Evolutionary conservation across 306 rosid species (phyloP).

Genomic region (Nissolia schottii): DNA sequence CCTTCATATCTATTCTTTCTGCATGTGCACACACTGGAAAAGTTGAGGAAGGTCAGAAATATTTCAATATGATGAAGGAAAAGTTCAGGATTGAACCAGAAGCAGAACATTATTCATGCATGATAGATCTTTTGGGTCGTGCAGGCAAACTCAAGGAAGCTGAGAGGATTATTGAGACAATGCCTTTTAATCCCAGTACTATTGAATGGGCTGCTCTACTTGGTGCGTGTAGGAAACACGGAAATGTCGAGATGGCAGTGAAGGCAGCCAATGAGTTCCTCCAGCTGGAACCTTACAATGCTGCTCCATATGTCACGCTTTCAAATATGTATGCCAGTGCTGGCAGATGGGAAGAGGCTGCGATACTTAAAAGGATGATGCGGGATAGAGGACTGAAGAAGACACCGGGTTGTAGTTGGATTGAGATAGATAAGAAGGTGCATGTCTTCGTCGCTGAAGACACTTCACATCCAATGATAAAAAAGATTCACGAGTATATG

Average conservation of each 20-base stretch:
- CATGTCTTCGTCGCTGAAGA: conserved; percentile 76
- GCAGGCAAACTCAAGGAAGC: conserved; percentile 68
- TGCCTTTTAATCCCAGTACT: conserved; percentile 67
- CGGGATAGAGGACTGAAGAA: conserved; percentile 72
- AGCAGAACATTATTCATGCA: conserved; percentile 72
- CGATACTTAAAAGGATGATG: conserved; percentile 56
- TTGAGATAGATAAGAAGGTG: conserved; percentile 57
- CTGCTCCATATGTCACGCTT: conserved; percentile 63
- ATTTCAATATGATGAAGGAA: conserved; percentile 72
- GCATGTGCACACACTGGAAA: conserved; percentile 82
- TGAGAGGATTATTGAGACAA: conserved; percentile 62
- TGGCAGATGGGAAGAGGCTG: conserved; percentile 68
- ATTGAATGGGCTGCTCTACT: conserved; percentile 79
- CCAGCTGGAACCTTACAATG: conserved; percentile 60
- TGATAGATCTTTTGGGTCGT: conserved; percentile 82
- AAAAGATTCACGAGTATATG: conserved; percentile 60
- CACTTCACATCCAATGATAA: conserved; percentile 68
- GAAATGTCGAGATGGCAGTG: conserved; percentile 71
- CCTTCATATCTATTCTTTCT: conserved; percentile 68
- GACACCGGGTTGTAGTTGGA: conserved; percentile 90
- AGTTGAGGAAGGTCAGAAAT: conserved; percentile 61
- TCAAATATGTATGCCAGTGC: conserved; percentile 63
- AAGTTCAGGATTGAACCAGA: conserved; percentile 68
- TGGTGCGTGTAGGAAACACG: conserved; percentile 79
- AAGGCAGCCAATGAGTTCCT: conserved; percentile 63